Percentiles rank a stretch among this genome's conserved stretches.
These are phyloP conservation scores for Backusella liffmaniae DNA, from an alignment of 192 early-diverging fungal species.

Conservation along the genomic window DNA sequence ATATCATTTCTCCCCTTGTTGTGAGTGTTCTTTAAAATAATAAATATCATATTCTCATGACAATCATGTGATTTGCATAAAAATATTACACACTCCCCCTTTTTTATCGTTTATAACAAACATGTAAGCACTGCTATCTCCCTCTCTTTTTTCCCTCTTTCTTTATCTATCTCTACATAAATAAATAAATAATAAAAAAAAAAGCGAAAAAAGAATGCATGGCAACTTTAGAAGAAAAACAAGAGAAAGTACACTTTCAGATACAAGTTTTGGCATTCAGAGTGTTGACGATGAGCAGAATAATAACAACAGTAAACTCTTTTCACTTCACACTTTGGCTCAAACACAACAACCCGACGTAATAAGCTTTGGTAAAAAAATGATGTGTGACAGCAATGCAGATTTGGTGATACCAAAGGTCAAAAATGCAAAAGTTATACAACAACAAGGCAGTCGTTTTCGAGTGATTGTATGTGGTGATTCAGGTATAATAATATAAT, in stretches of 20 bases:
- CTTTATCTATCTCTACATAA: not conserved
- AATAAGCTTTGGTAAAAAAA: conserved; percentile 6
- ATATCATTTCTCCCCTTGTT: not conserved
- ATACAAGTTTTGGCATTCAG: not conserved
- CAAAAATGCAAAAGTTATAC: not conserved
- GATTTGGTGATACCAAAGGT: conserved; percentile 20
- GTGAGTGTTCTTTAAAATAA: not conserved
- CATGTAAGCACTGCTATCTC: not conserved
- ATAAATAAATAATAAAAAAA: not conserved
- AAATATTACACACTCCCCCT: not conserved
- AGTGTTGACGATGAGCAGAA: not conserved
- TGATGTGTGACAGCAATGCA: conserved; percentile 9
- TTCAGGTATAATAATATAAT: conserved; percentile 24
- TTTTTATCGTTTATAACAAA: not conserved
- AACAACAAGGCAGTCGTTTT: conserved; percentile 13
- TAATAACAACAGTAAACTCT: not conserved
- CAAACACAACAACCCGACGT: not conserved
- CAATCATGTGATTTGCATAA: conserved; percentile 2
- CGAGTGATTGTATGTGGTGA: conserved; percentile 34
- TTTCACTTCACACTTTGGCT: not conserved
- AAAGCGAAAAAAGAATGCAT: not conserved
- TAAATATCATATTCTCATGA: not conserved
- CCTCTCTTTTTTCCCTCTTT: not conserved
- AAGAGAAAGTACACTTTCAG: not conserved
- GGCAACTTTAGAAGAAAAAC: not conserved